Conservation (phyloP, 495 filamentous ascomycete genomes). For the Polyplosphaeria fusca region DNA sequence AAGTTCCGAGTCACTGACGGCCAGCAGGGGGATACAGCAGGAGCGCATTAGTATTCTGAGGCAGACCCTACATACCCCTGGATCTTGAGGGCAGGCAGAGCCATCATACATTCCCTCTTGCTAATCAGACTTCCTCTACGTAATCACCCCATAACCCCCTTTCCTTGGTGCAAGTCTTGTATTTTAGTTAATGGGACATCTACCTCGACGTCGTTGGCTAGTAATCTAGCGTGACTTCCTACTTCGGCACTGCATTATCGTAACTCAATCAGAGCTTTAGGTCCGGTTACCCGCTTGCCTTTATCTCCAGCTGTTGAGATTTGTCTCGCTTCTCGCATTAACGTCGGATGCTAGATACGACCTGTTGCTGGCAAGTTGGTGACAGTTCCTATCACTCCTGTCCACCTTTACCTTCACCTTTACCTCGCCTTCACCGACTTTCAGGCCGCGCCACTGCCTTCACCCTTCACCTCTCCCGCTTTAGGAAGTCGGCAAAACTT, state of each 20-base stretch:
- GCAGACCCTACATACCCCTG: too few species aligned
- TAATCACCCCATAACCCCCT: constrained; percentile 10
- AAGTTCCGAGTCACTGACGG: too few species aligned
- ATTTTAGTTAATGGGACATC: too few species aligned
- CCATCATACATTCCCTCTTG: neutral
- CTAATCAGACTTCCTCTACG: neutral
- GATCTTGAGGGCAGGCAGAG: neutral
- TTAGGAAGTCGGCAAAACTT: neutral
- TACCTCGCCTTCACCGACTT: neutral
- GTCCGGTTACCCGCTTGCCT: too few species aligned
- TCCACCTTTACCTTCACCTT: neutral
- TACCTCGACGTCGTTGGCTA: too few species aligned
- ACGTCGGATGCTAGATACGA: neutral
- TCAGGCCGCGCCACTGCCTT: neutral
- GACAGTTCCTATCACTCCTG: neutral
- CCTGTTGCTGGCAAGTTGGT: neutral
- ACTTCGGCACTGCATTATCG: too few species aligned
- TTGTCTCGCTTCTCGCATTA: neutral
- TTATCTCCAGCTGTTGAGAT: neutral
- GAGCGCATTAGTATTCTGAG: too few species aligned
- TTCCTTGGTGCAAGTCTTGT: constrained; percentile 6
- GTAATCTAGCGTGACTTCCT: too few species aligned
- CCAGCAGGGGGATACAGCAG: too few species aligned
- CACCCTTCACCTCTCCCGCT: neutral
- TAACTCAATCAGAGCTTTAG: too few species aligned